phyloP scores from a whole-genome alignment of 441 rosid genomes.

The Erodium chrysanthum region DNA sequence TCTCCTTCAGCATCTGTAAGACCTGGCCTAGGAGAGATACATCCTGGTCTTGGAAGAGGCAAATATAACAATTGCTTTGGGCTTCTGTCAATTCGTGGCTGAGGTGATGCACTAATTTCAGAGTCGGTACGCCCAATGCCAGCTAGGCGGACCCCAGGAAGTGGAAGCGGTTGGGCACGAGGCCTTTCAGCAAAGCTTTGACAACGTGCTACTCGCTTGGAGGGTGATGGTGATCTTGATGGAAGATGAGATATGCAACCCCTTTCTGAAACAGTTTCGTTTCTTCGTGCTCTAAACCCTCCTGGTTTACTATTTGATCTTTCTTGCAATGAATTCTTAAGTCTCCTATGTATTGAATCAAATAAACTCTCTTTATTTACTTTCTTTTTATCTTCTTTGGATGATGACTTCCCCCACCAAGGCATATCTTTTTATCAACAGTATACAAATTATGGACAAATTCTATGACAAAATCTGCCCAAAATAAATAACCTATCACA shows the following conservation, averaged over 20 bases:
- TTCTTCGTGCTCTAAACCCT: conserved; percentile 30
- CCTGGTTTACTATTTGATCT: conserved; percentile 34
- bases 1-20: conserved; percentile 37
- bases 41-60: conserved; percentile 49
- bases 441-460: conserved; percentile 12
- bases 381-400: conserved; percentile 57
- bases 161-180: conserved; percentile 67
- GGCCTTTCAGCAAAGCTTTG: conserved; percentile 61
- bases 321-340: conserved; percentile 39
- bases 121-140: conserved; percentile 33
- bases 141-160: conserved; percentile 35
- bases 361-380: conserved; percentile 47
- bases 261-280: conserved; percentile 40
- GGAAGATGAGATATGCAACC: conserved; percentile 46
- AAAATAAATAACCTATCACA: conserved; percentile 18
- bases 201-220: conserved; percentile 48
- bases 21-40: conserved; percentile 30
- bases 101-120: conserved; percentile 32
- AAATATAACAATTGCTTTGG: conserved; percentile 29
- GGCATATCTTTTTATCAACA: conserved; percentile 37
- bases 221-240: conserved; percentile 58
- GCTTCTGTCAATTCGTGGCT: conserved; percentile 31
- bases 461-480: conserved; percentile 23
- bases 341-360: conserved; percentile 43
- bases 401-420: conserved; percentile 58